These are phyloP conservation scores for Aspergillus brunneoviolaceus DNA, from an alignment of 2,329 filamentous ascomycete genomes.

Conservation along the genomic window DNA sequence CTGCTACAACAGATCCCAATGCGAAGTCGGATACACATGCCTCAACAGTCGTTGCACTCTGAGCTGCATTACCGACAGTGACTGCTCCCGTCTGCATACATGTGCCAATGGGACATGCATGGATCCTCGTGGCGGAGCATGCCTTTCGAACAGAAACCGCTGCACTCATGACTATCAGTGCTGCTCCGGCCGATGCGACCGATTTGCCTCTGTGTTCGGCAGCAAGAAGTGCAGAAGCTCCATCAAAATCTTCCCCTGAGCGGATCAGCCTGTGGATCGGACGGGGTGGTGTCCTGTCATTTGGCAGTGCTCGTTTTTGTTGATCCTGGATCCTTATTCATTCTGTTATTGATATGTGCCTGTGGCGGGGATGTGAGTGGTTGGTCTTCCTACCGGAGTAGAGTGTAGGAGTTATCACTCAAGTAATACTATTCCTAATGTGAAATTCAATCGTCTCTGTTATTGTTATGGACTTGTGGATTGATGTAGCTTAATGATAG, in stretches of 20 bases:
- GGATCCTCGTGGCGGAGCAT: background rate
- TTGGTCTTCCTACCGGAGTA: background rate
- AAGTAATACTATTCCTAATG: background rate
- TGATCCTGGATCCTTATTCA: background rate
- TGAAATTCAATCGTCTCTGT: background rate
- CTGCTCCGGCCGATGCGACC: constrained; percentile 11
- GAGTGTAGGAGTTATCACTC: background rate
- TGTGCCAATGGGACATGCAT: constrained; percentile 1
- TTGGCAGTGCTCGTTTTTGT: background rate
- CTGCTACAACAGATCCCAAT: constrained; percentile 3
- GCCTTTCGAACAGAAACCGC: background rate
- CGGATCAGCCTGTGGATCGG: background rate
- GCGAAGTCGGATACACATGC: constrained; percentile 9
- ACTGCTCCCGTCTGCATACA: constrained; percentile 9
- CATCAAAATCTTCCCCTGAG: background rate
- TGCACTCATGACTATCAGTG: constrained; percentile 7
- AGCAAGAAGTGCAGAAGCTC: constrained; percentile 3
- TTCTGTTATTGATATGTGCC: background rate
- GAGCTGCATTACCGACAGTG: constrained; percentile 3
- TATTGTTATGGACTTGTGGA: background rate
- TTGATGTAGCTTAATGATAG: background rate
- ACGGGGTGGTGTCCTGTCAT: background rate
- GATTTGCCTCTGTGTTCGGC: background rate
- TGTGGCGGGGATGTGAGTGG: background rate
- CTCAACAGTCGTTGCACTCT: background rate